Evolutionary conservation across 352 stramenopile genomes (phyloP), one percentile per base, ranked within the genome.

Genomic region (Blastocystis sp.): DNA sequence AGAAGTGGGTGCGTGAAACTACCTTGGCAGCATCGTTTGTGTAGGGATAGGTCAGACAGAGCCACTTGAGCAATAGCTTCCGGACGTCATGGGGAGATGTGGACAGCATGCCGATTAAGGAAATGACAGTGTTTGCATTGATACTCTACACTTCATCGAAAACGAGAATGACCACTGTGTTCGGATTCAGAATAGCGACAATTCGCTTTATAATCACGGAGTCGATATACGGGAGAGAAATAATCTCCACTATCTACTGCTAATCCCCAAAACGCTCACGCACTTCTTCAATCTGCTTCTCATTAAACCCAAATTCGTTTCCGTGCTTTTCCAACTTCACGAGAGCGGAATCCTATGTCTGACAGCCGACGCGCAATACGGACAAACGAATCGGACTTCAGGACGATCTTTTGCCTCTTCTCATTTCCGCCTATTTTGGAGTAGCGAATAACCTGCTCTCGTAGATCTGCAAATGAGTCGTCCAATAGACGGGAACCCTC

Each of bases 11-110:
- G n/a, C 19, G 37, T 74, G 63, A 6, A 19, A 16, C 6, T 45
- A 74, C 63, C 24, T 37, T 31, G 37, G 63, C 63, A 9, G n/a
- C 31, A 41, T 85, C 60, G 16, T 29, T 67, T 39, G 41, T 67
- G 35, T 85, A 85, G 59, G 74, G 51, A 69, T 85, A 85, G 4
- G 61, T 69, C 21, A 85, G 29, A 45, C 74, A 85, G 50, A 85
- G 6, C 74, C 74, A 85, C 45, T 85, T 85, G n/a, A 85, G 45
- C 19, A 85, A 26, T 2, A 62, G 2, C 50, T 85, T 85, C 24
- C 45, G 31, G 31, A 66, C 29, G 6, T 85, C 74, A 35, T 29
- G 13, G 16, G 51, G 19, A 19, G 35, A 29, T 9, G 16, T 67
- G 16, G 74, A 50, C 33, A 85, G 59, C 29, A 50, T 31, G 74